phyloP scores from a whole-genome alignment of 768 basidiomycete species.

The Dentipellis fragilis region DNA sequence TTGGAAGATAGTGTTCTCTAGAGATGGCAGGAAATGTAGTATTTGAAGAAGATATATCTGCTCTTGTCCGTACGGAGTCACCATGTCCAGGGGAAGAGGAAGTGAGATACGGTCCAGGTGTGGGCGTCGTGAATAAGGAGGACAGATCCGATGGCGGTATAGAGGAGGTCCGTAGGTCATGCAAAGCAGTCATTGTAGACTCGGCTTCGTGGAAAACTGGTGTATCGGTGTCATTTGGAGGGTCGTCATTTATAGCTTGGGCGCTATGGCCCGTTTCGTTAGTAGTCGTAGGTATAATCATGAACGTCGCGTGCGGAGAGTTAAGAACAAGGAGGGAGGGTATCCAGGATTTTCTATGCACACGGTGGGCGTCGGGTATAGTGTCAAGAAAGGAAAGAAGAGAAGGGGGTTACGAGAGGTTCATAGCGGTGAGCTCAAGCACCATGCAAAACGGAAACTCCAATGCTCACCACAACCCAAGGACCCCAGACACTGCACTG shows the following conservation, averaged over 20 bases:
- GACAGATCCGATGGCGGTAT: not conserved
- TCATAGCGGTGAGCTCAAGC: no score
- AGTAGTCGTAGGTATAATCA: not conserved
- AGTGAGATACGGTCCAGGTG: not conserved
- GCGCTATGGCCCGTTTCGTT: not conserved
- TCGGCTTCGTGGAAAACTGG: not conserved
- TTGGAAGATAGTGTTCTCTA: not conserved
- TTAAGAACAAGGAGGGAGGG: not conserved
- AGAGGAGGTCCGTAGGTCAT: not conserved
- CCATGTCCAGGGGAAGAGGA: not conserved
- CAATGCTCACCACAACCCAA: no score
- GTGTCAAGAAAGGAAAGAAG: not conserved
- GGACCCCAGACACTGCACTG: no score
- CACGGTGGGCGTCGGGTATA: no score
- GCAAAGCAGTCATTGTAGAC: not conserved
- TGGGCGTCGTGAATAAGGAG: not conserved
- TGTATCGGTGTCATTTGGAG: constrained; percentile 1
- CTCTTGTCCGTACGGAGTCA: not conserved
- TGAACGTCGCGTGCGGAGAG: not conserved
- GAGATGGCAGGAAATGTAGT: constrained; percentile 4
- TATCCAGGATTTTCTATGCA: not conserved
- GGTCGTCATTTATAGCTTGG: not conserved
- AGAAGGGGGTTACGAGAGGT: not conserved
- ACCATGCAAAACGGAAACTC: no score
- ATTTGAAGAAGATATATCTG: not conserved